These are phyloP conservation scores for Gymnopilus dilepis DNA, from an alignment of 768 basidiomycete species.

Conservation along the genomic window DNA sequence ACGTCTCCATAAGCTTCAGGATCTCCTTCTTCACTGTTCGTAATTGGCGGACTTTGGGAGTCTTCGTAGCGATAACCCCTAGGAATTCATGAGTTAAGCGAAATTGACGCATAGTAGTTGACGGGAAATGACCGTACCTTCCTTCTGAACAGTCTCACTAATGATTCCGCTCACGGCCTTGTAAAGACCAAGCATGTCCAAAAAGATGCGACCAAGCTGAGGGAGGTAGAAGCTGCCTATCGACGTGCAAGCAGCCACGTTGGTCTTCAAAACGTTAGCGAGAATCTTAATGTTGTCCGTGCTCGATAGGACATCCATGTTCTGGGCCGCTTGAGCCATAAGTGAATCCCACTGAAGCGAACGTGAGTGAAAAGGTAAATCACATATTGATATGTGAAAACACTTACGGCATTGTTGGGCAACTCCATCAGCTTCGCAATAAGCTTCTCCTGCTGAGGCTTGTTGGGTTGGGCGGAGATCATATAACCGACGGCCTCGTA, in stretches of 20 bases:
- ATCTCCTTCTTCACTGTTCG: slow-evolving; percentile 99
- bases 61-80: slow-evolving; percentile 94
- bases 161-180: slow-evolving; percentile 97
- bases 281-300: slow-evolving; percentile 96
- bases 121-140: slow-evolving; percentile 54
- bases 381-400: neutral
- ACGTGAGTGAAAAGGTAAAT: slow-evolving; percentile 10
- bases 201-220: slow-evolving; percentile 94
- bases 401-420: slow-evolving; percentile 90
- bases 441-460: slow-evolving; percentile 93
- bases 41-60: slow-evolving; percentile 92
- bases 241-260: slow-evolving; percentile 95
- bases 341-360: slow-evolving; percentile 89
- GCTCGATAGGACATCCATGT: slow-evolving; percentile 89
- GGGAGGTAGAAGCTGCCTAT: slow-evolving; percentile 97
- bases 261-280: slow-evolving; percentile 96
- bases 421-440: slow-evolving; percentile 96
- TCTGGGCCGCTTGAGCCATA: slow-evolving; percentile 94
- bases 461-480: slow-evolving; percentile 99
- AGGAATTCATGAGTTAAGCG: slow-evolving; percentile 5
- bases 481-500: slow-evolving; percentile 99
- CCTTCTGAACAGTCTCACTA: slow-evolving; percentile 86
- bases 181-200: slow-evolving; percentile 98
- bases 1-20: slow-evolving; percentile 95
- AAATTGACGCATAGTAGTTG: slow-evolving; percentile 10